These are phyloP conservation scores for Rhodotorula toruloides DNA, from an alignment of 768 basidiomycete species.

Conservation along the genomic window DNA sequence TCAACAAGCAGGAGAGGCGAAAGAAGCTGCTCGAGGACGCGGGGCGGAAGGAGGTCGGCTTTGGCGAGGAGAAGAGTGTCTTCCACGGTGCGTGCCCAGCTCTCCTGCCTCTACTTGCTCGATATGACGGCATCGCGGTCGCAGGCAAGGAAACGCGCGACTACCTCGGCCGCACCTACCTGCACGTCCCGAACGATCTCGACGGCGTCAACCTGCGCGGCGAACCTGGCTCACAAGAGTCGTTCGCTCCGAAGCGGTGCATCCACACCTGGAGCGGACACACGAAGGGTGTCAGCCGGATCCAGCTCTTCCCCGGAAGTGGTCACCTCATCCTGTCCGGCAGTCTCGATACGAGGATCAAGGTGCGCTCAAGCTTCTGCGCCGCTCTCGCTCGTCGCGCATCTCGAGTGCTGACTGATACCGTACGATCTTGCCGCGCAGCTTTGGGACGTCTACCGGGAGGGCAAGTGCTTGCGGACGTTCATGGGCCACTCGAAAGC, in stretches of 20 bases:
- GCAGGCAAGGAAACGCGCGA: slow-evolving; percentile 85
- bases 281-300: slow-evolving; percentile 88
- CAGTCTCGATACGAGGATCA: slow-evolving; percentile 98
- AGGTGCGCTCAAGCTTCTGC: slow-evolving; percentile 54
- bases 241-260: slow-evolving; percentile 90
- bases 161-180: slow-evolving; percentile 97
- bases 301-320: slow-evolving; percentile 84
- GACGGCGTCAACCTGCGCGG: slow-evolving; percentile 15
- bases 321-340: slow-evolving; percentile 90
- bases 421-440: slow-evolving; percentile 45
- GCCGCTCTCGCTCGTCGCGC: background rate
- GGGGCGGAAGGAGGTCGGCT: slow-evolving; percentile 59
- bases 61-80: slow-evolving; percentile 83
- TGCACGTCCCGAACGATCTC: slow-evolving; percentile 59
- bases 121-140: too few relatives aligned
- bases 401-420: slow-evolving; percentile 1
- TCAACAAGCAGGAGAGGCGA: slow-evolving; percentile 65
- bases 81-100: slow-evolving; percentile 69
- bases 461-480: slow-evolving; percentile 91
- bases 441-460: slow-evolving; percentile 97
- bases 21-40: slow-evolving; percentile 47
- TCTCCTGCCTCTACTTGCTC: background rate
- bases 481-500: slow-evolving; percentile 96
- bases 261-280: slow-evolving; percentile 98
- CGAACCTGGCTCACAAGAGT: slow-evolving; percentile 53